Conservation (phyloP, 208 protist species). For the Leishmania gerbilli region DNA sequence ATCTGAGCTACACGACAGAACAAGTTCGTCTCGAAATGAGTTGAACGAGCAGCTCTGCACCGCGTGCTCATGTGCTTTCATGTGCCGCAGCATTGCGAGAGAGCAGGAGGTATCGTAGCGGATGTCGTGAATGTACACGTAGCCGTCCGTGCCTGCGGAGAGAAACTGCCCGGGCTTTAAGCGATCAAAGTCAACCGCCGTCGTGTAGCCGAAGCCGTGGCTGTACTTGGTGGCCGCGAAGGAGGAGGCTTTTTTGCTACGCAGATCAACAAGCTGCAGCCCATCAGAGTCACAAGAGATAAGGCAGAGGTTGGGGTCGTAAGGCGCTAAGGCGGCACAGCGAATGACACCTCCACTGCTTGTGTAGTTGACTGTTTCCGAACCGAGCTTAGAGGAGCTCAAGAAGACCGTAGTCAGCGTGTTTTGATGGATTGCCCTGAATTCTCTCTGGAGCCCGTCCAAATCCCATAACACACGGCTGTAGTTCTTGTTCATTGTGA, state of each 20-base stretch:
- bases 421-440: constrained; percentile 33
- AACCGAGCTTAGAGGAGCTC: constrained; percentile 36
- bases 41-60: constrained; percentile 76
- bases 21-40: constrained; percentile 79
- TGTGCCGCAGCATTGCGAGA: constrained; percentile 1
- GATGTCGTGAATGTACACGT: constrained; percentile 74
- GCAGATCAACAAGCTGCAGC: constrained; percentile 64
- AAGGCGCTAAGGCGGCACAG: constrained; percentile 65
- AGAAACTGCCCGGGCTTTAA: constrained; percentile 61
- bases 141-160: constrained; percentile 72
- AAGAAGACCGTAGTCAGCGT: constrained; percentile 42
- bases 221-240: constrained; percentile 30
- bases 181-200: constrained; percentile 71
- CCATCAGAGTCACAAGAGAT: constrained; percentile 42
- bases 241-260: constrained; percentile 40
- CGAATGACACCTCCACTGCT: constrained; percentile 28
- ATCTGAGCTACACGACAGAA: constrained; percentile 78
- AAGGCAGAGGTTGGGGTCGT: constrained; percentile 69
- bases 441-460: constrained; percentile 78
- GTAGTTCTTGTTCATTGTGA: constrained; percentile 19
- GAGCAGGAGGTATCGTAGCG: constrained; percentile 36
- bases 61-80: constrained; percentile 75
- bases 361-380: constrained; percentile 37
- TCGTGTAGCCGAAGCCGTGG: constrained; percentile 64
- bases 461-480: constrained; percentile 79